Evolutionary conservation across 345 rosid genomes (phyloP).

Genomic region (Syzygium jambos): DNA sequence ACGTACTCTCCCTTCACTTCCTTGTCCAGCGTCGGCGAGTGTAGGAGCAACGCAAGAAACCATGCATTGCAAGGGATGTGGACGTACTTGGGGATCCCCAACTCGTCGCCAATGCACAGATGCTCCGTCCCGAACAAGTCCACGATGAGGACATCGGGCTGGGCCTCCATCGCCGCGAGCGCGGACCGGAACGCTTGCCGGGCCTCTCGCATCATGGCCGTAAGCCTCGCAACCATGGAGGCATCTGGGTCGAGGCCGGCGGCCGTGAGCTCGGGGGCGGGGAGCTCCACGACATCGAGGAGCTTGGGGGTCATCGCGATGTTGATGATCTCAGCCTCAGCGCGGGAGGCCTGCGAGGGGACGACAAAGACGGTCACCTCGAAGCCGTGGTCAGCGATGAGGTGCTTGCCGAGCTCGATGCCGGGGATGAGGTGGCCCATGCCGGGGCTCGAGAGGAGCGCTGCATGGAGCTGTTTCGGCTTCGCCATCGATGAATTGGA

Average conservation of each 20-base stretch:
- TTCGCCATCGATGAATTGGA: background rate
- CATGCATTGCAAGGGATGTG: slow-evolving; percentile 32
- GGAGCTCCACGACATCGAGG: slow-evolving; percentile 18
- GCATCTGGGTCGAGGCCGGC: slow-evolving; percentile 16
- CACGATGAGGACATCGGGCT: slow-evolving; percentile 36
- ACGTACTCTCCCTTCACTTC: slow-evolving; percentile 28
- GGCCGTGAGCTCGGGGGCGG: slow-evolving; percentile 19
- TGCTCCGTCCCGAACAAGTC: slow-evolving; percentile 38
- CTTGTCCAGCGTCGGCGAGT: slow-evolving; percentile 22
- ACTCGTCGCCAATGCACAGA: slow-evolving; percentile 25
- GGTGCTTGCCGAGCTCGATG: slow-evolving; percentile 46
- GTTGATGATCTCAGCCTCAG: slow-evolving; percentile 15
- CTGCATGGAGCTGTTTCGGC: slow-evolving; percentile 19
- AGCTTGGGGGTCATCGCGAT: slow-evolving; percentile 9
- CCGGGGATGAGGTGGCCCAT: slow-evolving; percentile 52
- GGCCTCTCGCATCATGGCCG: slow-evolving; percentile 28
- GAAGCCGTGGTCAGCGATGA: slow-evolving; percentile 18
- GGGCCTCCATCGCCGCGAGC: slow-evolving; percentile 11
- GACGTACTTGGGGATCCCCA: slow-evolving; percentile 24
- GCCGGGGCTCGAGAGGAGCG: slow-evolving; percentile 47
- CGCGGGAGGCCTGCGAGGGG: slow-evolving; percentile 4
- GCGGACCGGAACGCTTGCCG: slow-evolving; percentile 21
- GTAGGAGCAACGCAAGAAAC: slow-evolving; percentile 34
- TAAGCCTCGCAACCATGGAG: slow-evolving; percentile 8
- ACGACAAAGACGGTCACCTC: slow-evolving; percentile 31